These are phyloP conservation scores for Gnomoniopsis smithogilvyi DNA, from an alignment of 2,329 filamentous ascomycete genomes.

Conservation along the genomic window DNA sequence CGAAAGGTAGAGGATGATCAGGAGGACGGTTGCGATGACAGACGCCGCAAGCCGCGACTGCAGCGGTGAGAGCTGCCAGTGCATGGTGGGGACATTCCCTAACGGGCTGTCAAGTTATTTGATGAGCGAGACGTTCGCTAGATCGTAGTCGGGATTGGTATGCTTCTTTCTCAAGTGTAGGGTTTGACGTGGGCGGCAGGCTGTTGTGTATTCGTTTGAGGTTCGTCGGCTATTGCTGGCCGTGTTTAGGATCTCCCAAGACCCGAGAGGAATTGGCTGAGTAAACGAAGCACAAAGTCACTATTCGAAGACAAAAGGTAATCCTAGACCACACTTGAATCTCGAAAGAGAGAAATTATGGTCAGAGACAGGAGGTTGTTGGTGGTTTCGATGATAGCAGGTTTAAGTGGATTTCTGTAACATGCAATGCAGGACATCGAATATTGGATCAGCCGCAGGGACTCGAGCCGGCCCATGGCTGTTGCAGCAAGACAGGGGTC, in stretches of 20 bases:
- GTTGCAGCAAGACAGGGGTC: neutral
- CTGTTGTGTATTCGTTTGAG: neutral
- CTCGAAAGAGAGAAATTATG: neutral
- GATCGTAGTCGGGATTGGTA: neutral
- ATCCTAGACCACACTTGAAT: neutral
- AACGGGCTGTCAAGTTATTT: constrained; percentile 25
- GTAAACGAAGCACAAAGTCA: neutral
- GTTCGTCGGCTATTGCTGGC: neutral
- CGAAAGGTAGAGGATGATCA: constrained; percentile 59
- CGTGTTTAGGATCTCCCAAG: neutral
- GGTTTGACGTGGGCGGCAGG: neutral
- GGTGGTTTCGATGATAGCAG: constrained; percentile 6
- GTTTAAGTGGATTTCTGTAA: constrained; percentile 10
- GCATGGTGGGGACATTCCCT: constrained; percentile 46
- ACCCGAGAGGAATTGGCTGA: neutral
- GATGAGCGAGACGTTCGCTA: neutral
- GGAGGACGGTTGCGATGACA: constrained; percentile 55
- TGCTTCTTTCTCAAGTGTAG: neutral
- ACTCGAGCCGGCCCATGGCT: neutral
- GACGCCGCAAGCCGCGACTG: constrained; percentile 72
- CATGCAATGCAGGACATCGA: constrained; percentile 3
- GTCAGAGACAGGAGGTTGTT: neutral
- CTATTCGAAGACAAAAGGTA: neutral
- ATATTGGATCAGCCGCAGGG: neutral
- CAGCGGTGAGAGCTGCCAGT: constrained; percentile 56